Conservation (phyloP, 352 stramenopile genomes). For the Globisporangium ultimum region DNA sequence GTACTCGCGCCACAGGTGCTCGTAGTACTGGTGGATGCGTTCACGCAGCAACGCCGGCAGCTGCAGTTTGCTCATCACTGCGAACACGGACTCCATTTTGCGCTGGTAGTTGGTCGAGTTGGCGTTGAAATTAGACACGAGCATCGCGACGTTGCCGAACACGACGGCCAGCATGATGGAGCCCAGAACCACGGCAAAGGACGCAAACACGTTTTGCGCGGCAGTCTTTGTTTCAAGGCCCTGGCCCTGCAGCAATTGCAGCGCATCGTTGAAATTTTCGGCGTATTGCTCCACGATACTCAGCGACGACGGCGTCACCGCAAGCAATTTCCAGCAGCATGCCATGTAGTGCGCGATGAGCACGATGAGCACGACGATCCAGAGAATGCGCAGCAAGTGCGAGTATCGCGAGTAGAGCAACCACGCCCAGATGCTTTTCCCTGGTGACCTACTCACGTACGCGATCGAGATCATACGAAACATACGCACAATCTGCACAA, state of each 20-base stretch:
- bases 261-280: slow-evolving; percentile 35
- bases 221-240: slow-evolving; percentile 25
- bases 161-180: slow-evolving; percentile 56
- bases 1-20: slow-evolving; percentile 66
- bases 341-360: slow-evolving; percentile 47
- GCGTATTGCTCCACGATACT: slow-evolving; percentile 23
- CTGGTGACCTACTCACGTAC: background rate
- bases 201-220: slow-evolving; percentile 37
- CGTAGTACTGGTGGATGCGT: slow-evolving; percentile 68
- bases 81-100: slow-evolving; percentile 65
- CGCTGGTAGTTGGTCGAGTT: slow-evolving; percentile 51
- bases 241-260: slow-evolving; percentile 56
- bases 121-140: slow-evolving; percentile 58
- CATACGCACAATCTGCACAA: slow-evolving; percentile 21
- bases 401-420: slow-evolving; percentile 33
- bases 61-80: slow-evolving; percentile 49
- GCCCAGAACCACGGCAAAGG: slow-evolving; percentile 38
- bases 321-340: slow-evolving; percentile 45
- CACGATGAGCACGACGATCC: slow-evolving; percentile 33
- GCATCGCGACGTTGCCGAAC: slow-evolving; percentile 58
- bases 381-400: slow-evolving; percentile 31
- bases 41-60: slow-evolving; percentile 46
- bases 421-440: slow-evolving; percentile 16
- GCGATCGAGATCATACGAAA: slow-evolving; percentile 7
- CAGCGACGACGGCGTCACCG: slow-evolving; percentile 5